Evolutionary conservation across 1,284 basidiomycete genomes (phyloP).

Genomic region (Melampsora americana): DNA sequence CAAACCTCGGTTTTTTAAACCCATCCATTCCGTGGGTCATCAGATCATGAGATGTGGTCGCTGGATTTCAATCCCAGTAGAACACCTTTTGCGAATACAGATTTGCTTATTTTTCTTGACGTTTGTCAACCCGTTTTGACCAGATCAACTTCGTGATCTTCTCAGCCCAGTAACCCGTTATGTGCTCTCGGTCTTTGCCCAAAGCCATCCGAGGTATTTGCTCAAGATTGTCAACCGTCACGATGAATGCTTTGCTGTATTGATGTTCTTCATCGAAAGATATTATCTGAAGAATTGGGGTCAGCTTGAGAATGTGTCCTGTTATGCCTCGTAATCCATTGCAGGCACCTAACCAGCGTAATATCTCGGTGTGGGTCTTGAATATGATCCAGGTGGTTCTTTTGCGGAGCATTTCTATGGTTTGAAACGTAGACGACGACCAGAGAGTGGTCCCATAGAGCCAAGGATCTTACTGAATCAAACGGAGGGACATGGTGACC

Average conservation of each 20-base stretch:
- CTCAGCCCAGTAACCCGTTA: slow-evolving; percentile 94
- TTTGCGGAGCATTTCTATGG: slow-evolving; percentile 94
- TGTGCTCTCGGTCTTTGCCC: slow-evolving; percentile 91
- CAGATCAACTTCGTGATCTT: slow-evolving; percentile 82
- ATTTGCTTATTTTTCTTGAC: background rate
- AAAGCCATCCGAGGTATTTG: slow-evolving; percentile 88
- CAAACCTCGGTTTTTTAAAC: slow-evolving; percentile 11
- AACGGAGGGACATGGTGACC: slow-evolving; percentile 64
- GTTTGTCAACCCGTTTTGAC: background rate
- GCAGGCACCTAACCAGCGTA: background rate
- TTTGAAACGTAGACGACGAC: slow-evolving; percentile 70
- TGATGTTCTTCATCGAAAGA: slow-evolving; percentile 84
- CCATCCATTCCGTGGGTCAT: background rate
- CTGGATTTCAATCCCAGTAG: background rate
- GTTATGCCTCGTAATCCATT: background rate
- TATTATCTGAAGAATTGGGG: slow-evolving; percentile 83
- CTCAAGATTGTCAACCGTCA: slow-evolving; percentile 86
- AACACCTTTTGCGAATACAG: background rate
- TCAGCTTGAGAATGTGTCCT: slow-evolving; percentile 43
- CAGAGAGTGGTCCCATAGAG: slow-evolving; percentile 57
- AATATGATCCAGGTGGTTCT: slow-evolving; percentile 64
- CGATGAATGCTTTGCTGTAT: slow-evolving; percentile 86
- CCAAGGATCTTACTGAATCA: slow-evolving; percentile 57
- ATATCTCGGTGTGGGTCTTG: background rate
- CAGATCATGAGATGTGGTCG: background rate